Percentiles rank a stretch among this genome's conserved stretches.
Evolutionary conservation across 2,329 filamentous ascomycete species (phyloP).

Genomic region (Pseudogymnoascus sp.): DNA sequence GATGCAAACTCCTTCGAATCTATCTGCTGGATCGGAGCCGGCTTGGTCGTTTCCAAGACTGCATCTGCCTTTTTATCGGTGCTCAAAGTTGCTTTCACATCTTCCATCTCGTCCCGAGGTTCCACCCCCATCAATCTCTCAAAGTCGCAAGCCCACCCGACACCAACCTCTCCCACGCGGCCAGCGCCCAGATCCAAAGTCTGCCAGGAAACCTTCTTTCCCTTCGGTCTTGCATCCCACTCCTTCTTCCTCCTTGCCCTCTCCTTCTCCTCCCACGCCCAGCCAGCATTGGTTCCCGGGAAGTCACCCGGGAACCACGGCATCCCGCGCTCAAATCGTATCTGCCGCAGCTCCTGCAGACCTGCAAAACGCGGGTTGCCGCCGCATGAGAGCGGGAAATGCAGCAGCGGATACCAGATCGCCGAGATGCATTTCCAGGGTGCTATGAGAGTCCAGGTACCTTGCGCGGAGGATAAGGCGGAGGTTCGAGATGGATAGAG

Average conservation of each 20-base stretch:
- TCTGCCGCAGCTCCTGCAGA: constrained; percentile 67
- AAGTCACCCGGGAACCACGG: constrained; percentile 86
- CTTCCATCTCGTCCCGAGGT: background rate
- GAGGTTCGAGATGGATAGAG: constrained; percentile 52
- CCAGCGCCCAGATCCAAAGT: constrained; percentile 65
- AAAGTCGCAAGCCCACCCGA: constrained; percentile 79
- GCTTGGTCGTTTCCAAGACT: background rate
- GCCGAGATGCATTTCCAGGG: constrained; percentile 85
- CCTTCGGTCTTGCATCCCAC: constrained; percentile 73
- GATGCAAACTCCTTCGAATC: constrained; percentile 16
- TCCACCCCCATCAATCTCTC: constrained; percentile 48
- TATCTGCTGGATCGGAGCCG: constrained; percentile 17
- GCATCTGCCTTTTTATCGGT: background rate
- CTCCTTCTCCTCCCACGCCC: constrained; percentile 65
- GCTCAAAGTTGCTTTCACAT: constrained; percentile 12
- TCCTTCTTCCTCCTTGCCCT: constrained; percentile 48
- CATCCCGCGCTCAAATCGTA: constrained; percentile 67
- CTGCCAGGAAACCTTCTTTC: constrained; percentile 69
- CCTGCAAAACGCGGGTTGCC: constrained; percentile 79
- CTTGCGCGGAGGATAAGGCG: constrained; percentile 44
- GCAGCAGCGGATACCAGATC: constrained; percentile 80
- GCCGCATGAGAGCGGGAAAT: constrained; percentile 70
- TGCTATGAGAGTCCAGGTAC: constrained; percentile 73
- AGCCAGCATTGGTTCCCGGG: constrained; percentile 70
- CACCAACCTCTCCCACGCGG: constrained; percentile 72